A percentile compares a stretch with the other conserved stretches of the same genome.
Evolutionary conservation across 2,329 filamentous ascomycete species (phyloP).

Genomic region (Ophiostoma ips): DNA sequence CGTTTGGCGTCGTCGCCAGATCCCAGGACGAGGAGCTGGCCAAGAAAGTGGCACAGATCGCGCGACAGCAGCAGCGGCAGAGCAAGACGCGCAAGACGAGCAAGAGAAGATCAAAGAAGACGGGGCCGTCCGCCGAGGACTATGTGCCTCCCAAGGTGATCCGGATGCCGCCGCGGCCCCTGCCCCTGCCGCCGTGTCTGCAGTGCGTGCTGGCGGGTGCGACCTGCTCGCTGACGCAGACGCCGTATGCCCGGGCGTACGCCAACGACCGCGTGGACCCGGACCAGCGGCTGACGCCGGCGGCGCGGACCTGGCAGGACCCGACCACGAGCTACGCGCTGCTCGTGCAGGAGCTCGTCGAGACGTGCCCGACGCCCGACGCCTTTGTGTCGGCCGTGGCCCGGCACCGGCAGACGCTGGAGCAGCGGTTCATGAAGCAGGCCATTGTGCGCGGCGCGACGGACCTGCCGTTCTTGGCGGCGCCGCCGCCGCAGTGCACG

Average conservation of each 20-base stretch:
- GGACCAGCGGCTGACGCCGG: background rate
- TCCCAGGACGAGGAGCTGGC: too few species aligned
- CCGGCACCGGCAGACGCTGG: slow-evolving; percentile 8
- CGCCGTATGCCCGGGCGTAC: slow-evolving; percentile 5
- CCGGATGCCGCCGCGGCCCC: slow-evolving; percentile 4
- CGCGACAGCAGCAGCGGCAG: background rate
- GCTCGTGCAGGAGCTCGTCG: background rate
- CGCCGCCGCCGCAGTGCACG: slow-evolving; percentile 7
- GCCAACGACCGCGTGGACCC: slow-evolving; percentile 5
- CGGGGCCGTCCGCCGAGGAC: too few species aligned
- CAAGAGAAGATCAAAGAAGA: background rate
- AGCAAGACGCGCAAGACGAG: background rate
- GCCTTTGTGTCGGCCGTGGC: background rate
- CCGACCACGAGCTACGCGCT: background rate
- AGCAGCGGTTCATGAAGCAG: slow-evolving; percentile 3
- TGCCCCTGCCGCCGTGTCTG: slow-evolving; percentile 12
- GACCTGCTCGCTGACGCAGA: slow-evolving; percentile 12
- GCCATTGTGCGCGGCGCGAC: slow-evolving; percentile 2
- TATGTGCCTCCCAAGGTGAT: background rate
- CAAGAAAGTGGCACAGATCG: too few species aligned
- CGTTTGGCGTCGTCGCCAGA: too few species aligned
- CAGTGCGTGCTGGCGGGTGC: slow-evolving; percentile 10
- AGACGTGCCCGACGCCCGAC: background rate
- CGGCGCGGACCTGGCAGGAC: background rate
- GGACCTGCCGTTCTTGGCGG: slow-evolving; percentile 8